These are phyloP conservation scores for Ceratocystis variospora DNA, from an alignment of 2,329 filamentous ascomycete species.

Conservation along the genomic window DNA sequence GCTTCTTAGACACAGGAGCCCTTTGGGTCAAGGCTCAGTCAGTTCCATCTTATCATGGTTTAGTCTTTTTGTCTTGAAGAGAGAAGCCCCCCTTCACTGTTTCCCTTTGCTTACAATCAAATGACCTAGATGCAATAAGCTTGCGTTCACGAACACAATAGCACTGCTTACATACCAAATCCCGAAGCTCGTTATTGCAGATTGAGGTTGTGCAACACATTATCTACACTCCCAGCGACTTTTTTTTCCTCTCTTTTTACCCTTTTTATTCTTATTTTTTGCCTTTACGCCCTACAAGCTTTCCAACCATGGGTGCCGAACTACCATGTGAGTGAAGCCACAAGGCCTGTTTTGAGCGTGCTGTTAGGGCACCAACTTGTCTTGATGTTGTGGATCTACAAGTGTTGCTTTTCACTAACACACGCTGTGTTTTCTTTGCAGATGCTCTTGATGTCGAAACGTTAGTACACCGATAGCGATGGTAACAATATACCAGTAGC, in stretches of 20 bases:
- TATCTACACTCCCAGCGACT: neutral
- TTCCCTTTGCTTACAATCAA: neutral
- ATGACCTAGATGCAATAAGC: neutral
- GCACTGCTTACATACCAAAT: neutral
- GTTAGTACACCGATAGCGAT: slow-evolving; percentile 33
- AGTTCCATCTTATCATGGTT: neutral
- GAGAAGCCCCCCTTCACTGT: neutral
- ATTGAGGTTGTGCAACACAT: no score
- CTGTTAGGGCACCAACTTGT: neutral
- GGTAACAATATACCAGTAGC: neutral
- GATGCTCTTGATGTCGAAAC: slow-evolving; percentile 97
- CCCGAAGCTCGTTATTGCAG: neutral
- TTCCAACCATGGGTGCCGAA: slow-evolving; percentile 33
- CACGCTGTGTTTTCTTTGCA: slow-evolving; percentile 28
- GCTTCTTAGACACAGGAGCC: neutral
- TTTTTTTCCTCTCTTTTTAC: neutral
- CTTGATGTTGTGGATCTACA: neutral
- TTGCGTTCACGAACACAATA: neutral
- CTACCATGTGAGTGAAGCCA: slow-evolving; percentile 33
- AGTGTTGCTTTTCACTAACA: neutral
- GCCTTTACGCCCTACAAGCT: neutral
- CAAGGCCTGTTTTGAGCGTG: neutral
- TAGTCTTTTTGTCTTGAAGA: neutral
- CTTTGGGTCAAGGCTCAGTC: slow-evolving; percentile 1
- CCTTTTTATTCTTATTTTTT: neutral